Base-by-base conservation (phyloP, 805 yeast genomes). In the Naumovozyma castellii region DNA sequence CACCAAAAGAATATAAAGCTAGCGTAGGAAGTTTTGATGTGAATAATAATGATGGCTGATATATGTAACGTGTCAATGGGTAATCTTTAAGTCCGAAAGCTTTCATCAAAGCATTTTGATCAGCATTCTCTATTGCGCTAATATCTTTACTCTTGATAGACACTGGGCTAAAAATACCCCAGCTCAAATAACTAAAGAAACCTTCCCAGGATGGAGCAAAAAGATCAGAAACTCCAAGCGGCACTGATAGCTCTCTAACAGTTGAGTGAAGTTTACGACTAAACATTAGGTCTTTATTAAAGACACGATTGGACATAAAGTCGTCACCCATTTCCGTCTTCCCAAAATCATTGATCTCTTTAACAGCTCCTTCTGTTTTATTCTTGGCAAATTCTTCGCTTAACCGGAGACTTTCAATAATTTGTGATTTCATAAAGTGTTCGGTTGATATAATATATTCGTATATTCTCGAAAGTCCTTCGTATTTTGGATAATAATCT, bases 241-340 rank as follows among this genome's bases (percentile, higher is more conserved):
- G 71, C 18, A 75, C 75, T 36, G 74, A 68, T 19, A 88, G 66
- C 31, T 72, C 69, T 45, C 80, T 74, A 28, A 73, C 68, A 27
- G 78, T 61, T 3, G 71, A 59, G 51, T 92, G 95, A 31, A 71
- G 73, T 42, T 71, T 71, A 48, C 86, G 76, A 2, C 86, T 75
- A 53, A 87, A 90, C 97, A 92, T 92, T 31, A 82, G 71, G 20
- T 76, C 78, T 8, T 82, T 72, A 42, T 80, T 73, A 57, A 85
- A 85, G 6, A 69, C 70, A 38, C 78, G 74, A 38, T 78, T 80
- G 19, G 73, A 49, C 59, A 69, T 67, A 34, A 68, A 71, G 20
- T 76, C 80, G 22, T 74, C 73, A 5, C 85, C 85, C 34, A 87
- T 65, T n/a, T 75, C 72, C 3, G 64, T 64, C 36, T 71, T 67